A percentile compares a stretch with the other conserved stretches of the same genome.
Conservation (phyloP, 2,329 filamentous ascomycete genomes). For the Davidsoniella australis region DNA sequence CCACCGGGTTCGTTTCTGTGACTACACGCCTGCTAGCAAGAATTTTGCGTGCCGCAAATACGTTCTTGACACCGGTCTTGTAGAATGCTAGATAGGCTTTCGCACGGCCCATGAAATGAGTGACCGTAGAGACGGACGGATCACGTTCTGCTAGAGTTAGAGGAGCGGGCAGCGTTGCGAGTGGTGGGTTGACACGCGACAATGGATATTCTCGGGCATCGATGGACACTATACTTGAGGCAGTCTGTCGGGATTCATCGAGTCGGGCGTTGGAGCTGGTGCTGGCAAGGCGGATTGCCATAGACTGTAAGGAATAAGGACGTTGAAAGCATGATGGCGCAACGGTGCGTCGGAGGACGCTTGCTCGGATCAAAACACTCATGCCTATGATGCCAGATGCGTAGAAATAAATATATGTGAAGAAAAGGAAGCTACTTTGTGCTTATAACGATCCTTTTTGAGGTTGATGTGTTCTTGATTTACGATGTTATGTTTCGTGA, state of each 20-base stretch:
- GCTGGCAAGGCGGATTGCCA: background rate
- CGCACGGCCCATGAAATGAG: slow-evolving; percentile 44
- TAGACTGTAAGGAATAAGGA: too few species aligned
- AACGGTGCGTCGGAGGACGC: too few species aligned
- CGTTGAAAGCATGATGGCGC: background rate
- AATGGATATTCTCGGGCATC: slow-evolving; percentile 1
- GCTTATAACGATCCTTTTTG: too few species aligned
- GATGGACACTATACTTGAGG: background rate
- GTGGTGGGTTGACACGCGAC: slow-evolving; percentile 47
- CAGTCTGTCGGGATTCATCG: background rate
- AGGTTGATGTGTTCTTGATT: too few species aligned
- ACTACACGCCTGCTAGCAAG: slow-evolving; percentile 26
- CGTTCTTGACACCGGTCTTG: slow-evolving; percentile 63
- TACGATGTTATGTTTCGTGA: too few species aligned
- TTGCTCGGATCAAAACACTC: too few species aligned
- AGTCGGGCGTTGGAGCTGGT: background rate
- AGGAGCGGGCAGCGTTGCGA: slow-evolving; percentile 53
- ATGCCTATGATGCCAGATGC: too few species aligned
- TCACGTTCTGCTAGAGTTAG: slow-evolving; percentile 39
- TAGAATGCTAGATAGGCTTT: slow-evolving; percentile 73
- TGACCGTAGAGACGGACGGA: slow-evolving; percentile 24
- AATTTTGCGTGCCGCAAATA: slow-evolving; percentile 48
- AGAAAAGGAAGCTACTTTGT: too few species aligned
- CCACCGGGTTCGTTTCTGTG: background rate
- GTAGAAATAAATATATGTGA: too few species aligned